Percentiles rank a stretch among this genome's conserved stretches.
phyloP scores from a whole-genome alignment of 108 stramenopile genomes.

The Mayamaea pseudoterrestris region DNA sequence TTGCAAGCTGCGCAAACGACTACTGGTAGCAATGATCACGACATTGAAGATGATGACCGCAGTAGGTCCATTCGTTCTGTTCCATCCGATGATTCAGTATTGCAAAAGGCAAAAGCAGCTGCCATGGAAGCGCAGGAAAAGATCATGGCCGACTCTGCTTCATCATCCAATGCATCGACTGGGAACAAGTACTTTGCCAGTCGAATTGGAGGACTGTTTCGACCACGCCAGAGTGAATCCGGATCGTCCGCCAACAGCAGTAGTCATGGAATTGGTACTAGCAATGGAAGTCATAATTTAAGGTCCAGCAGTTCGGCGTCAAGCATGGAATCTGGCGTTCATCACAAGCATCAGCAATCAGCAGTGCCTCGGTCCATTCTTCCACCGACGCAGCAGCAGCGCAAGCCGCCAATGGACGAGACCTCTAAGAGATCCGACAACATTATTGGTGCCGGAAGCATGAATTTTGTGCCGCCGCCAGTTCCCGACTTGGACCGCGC shows the following conservation, averaged over 20 bases:
- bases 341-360: slow-evolving; percentile 13
- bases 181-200: neutral
- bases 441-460: slow-evolving; percentile 16
- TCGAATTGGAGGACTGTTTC: neutral
- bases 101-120: slow-evolving; percentile 3
- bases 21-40: neutral
- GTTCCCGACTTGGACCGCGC: neutral
- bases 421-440: no score
- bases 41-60: neutral
- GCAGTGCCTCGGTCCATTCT: slow-evolving; percentile 18
- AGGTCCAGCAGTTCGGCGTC: neutral
- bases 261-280: neutral
- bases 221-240: neutral
- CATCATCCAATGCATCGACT: neutral
- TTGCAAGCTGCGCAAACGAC: neutral
- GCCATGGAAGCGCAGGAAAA: slow-evolving; percentile 22
- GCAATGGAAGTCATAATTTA: neutral
- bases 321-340: slow-evolving; percentile 8
- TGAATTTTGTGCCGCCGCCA: slow-evolving; percentile 2
- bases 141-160: neutral
- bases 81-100: neutral
- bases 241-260: neutral
- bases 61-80: neutral
- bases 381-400: no score
- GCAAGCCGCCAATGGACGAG: no score